Evolutionary conservation across 169 alveolate species (phyloP), one percentile per base, ranked within the genome.

Genomic region (Plasmodium chabaudi): DNA sequence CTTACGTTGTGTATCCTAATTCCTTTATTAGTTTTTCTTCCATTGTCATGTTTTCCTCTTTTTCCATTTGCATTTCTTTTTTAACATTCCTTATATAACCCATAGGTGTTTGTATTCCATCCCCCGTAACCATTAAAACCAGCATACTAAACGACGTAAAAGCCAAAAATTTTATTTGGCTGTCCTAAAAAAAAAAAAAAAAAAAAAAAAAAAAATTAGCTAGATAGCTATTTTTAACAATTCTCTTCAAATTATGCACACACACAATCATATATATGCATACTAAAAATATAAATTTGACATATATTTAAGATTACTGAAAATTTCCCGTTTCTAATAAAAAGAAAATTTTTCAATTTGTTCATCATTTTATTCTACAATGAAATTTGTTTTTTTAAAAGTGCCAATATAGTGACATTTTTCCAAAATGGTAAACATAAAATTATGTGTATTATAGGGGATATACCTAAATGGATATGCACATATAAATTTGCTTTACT

Each of bases 311-410:
- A 42, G 47, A 61, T 63, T 77, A 77, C 88, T 46, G 88, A 77
- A 77, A 77, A 77, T n/a, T 77, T 77, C 27, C 88, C 88, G 67
- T 77, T 77, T 77, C 53, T 77, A 42, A 77, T 75, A 68, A 77
- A 77, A 47, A 77, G 69, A 19, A 77, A 64, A 6, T 77, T 77
- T 19, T 65, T 77, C 71, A 77, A 65, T 65, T 77, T 77, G 34
- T 77, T 75, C 88, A 77, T 77, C n/a, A 21, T 57, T 64, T 49
- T 51, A 39, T 47, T n/a, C n/a, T 9, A 39, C 25, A 65, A 15
- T 3, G 6, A 34, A 34, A 34, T 34, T 34, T 0, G 42, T 34
- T 5, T 34, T 34, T 34, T 34, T 34, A 34, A 34, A 34, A 34
- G 7, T 34, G 0, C 5, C 7, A 34, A 34, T 34, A 34, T 34